These are phyloP conservation scores for Gynandropsis gynandra DNA, from an alignment of 345 rosid species.

Conservation along the genomic window DNA sequence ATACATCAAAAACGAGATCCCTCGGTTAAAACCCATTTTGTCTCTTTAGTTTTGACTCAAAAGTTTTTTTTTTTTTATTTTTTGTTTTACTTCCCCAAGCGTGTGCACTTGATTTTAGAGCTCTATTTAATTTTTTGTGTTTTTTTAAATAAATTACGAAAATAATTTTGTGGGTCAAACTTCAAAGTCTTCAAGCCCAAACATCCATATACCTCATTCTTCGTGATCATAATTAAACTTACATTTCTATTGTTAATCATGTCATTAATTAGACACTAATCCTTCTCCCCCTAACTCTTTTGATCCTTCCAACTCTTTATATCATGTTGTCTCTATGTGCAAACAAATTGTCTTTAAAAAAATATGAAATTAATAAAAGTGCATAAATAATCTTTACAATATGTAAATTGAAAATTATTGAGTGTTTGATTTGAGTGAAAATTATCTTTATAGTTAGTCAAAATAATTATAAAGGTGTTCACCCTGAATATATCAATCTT, in stretches of 20 bases:
- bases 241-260: neutral
- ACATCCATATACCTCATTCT: constrained; percentile 26
- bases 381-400: too few relatives aligned
- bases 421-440: too few relatives aligned
- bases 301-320: too few relatives aligned
- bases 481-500: too few relatives aligned
- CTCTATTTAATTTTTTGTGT: neutral
- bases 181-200: constrained; percentile 30
- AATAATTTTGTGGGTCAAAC: constrained; percentile 20
- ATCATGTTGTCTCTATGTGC: too few relatives aligned
- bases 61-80: constrained; percentile 8
- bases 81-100: constrained; percentile 26
- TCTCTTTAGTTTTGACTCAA: constrained; percentile 27
- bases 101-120: constrained; percentile 29
- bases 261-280: too few relatives aligned
- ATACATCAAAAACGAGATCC: constrained; percentile 22
- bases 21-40: constrained; percentile 32
- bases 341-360: too few relatives aligned
- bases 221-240: constrained; percentile 23
- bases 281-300: too few relatives aligned
- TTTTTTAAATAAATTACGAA: neutral
- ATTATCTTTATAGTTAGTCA: too few relatives aligned
- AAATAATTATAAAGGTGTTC: too few relatives aligned
- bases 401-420: too few relatives aligned
- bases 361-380: too few relatives aligned